These are phyloP conservation scores for Taphrina populina DNA, from an alignment of 1,139 yeast species.

Conservation along the genomic window DNA sequence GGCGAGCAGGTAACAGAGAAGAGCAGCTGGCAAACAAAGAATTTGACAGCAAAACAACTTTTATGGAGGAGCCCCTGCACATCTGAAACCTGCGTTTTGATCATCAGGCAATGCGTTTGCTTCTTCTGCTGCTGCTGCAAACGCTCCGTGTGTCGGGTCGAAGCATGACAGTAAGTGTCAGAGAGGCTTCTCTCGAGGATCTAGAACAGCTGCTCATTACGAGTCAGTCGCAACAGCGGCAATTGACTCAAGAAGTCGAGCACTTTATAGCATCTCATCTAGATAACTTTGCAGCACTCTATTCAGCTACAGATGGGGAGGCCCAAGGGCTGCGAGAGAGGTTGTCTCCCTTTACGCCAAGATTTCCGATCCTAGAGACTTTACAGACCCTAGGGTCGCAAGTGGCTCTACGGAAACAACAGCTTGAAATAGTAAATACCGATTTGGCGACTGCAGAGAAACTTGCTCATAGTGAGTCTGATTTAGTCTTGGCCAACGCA, in stretches of 20 bases:
- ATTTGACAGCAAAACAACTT: slow-evolving; percentile 17
- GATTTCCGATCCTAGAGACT: too few relatives aligned
- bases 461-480: too few relatives aligned
- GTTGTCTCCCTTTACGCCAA: too few relatives aligned
- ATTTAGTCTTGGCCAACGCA: too few relatives aligned
- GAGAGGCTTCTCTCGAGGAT: slow-evolving; percentile 8
- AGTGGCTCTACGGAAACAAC: too few relatives aligned
- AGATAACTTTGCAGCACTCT: neutral
- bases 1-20: neutral
- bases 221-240: neutral
- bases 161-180: too few relatives aligned
- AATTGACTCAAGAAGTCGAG: slow-evolving; percentile 4
- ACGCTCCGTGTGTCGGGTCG: too few relatives aligned
- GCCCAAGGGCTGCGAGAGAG: neutral
- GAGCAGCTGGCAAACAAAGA: neutral
- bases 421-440: too few relatives aligned
- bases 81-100: neutral
- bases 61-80: slow-evolving; percentile 3
- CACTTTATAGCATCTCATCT: neutral
- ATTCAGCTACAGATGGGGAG: neutral
- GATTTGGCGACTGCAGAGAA: too few relatives aligned
- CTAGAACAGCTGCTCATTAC: slow-evolving; percentile 1
- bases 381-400: too few relatives aligned
- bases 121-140: neutral
- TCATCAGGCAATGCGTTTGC: neutral